Evolutionary conservation across 768 basidiomycete species (phyloP).

Genomic region (Tephrocybe sp.): DNA sequence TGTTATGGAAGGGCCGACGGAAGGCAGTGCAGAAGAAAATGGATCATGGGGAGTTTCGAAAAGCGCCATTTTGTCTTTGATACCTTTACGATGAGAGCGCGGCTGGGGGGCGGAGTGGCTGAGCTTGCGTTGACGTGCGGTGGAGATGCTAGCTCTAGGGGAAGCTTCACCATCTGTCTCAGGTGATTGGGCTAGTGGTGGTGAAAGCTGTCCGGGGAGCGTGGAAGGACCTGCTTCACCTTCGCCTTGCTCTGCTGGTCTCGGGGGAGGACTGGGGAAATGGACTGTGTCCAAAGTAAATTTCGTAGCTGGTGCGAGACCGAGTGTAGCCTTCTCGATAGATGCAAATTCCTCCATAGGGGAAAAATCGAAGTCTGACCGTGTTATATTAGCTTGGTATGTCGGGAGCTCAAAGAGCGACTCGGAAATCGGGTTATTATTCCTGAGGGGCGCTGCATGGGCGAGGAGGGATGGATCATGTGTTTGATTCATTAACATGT

Average conservation of each 20-base stretch:
- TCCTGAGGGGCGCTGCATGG: slow-evolving; percentile 6
- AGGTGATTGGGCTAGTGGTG: neutral
- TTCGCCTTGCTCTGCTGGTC: slow-evolving; percentile 1
- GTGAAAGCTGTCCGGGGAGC: neutral
- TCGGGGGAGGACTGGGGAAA: slow-evolving; percentile 2
- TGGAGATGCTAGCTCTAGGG: slow-evolving; percentile 5
- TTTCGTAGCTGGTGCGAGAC: slow-evolving; percentile 50
- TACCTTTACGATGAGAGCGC: slow-evolving; percentile 54
- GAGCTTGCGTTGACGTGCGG: slow-evolving; percentile 74
- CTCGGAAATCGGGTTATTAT: slow-evolving; percentile 20
- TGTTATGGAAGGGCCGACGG: slow-evolving; percentile 1
- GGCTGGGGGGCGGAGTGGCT: slow-evolving; percentile 79
- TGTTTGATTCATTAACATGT: slow-evolving; percentile 37
- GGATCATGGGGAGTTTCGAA: slow-evolving; percentile 67
- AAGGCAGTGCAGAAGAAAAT: no score
- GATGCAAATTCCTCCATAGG: slow-evolving; percentile 77
- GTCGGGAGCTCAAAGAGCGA: slow-evolving; percentile 56
- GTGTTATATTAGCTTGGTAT: slow-evolving; percentile 62
- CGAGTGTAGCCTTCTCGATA: slow-evolving; percentile 65
- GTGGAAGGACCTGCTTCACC: slow-evolving; percentile 15
- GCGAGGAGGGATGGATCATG: slow-evolving; percentile 54
- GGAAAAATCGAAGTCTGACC: slow-evolving; percentile 68
- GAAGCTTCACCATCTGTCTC: slow-evolving; percentile 12
- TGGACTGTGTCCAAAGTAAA: slow-evolving; percentile 33
- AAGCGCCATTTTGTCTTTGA: slow-evolving; percentile 84